Base-by-base conservation (phyloP, 2,329 filamentous ascomycete genomes). In the Arthrobotrys sinensis region DNA sequence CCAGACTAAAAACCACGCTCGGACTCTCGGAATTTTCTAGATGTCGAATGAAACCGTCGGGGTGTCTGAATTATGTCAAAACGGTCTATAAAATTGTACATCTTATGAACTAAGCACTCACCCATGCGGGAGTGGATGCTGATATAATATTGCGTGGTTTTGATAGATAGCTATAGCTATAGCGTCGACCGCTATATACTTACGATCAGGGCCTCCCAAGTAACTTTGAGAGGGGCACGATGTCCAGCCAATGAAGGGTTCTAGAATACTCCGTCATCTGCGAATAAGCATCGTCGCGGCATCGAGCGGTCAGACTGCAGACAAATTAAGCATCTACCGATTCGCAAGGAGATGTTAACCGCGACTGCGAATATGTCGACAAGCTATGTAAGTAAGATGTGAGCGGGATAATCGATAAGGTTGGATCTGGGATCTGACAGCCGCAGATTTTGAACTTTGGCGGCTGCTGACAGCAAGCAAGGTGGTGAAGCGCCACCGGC, bases 391-490 rank as follows among this genome's bases (percentile, higher is more conserved):
- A 28, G 40, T 45, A 12, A 45, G 1, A 45, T n/a, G 8, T 45
- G 40, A 16, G n/a, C 4, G n/a, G 40, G 10, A 45, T 16, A 45
- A 45, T n/a, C n/a, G n/a, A n/a, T n/a, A n/a, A 12, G 40, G 7
- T 45, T 45, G 6, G 40, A 45, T 45, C 40, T 16, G 40, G 40
- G 40, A 36, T 19, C 36, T 43, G 38, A 68, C 50, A 57, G 36
- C 50, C 21, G 50, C 36, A 40, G 36, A 43, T 36, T 36, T 28
- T 7, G 11, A 68, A 21, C 14, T 57, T 57, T 69, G 40, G 66
- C 66, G 52, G 66, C 52, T 69, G 66, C 50, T 36, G 43, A n/a
- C 40, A n/a, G 66, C 38, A 34, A 8, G 28, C 55, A 45, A n/a
- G 50, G 32, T 50, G 19, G 14, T 21, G 46, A 60, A 46, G 48